Evolutionary conservation across 129 eudicot species (phyloP), one percentile per base, ranked within the genome.

Genomic region (Calendula officinalis): DNA sequence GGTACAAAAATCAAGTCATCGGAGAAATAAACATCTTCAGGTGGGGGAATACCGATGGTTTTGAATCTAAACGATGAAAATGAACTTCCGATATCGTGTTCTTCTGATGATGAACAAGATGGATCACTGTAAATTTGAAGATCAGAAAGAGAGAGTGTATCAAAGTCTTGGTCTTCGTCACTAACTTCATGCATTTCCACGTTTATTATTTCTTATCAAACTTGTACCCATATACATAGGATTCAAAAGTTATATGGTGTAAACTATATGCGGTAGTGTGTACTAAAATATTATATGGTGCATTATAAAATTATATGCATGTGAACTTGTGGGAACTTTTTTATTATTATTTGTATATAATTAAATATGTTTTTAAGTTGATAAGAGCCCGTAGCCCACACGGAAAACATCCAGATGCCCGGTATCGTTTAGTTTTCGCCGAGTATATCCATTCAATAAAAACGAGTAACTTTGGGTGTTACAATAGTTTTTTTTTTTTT

Each of bases 111-210:
- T 39, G 76, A 63, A 47, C 56, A 46, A 30, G 76, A 58, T 0
- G 74, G 65, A 45, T 77, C 82, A 16, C 63, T 66, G 42, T 77
- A 71, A 3, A 77, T 77, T 3, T 60, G 69, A 71, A 77, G 66
- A 46, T 77, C 60, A 12, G 78, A 71, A 59, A 77, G 68, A 52
- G 82, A 77, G 46, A 71, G 62, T 5, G 82, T 71, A 34, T 77
- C 74, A 49, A 71, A 70, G 6, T 17, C 50, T 13, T 68, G 56
- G 0, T 68, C n/a, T n/a, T n/a, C 71, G 30, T 75, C 56, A 38
- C 17, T 64, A 44, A 66, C 58, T 64, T 73, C 78, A 30, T 73
- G 52, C 45, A 64, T 45, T 22, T 73, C 57, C 78, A 73, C 56
- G 60, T 38, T 55, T 54, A 56, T 53, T 30, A 3, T 41, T 6